phyloP scores from a whole-genome alignment of 441 rosid species.

The Gossypium schwendimanii region DNA sequence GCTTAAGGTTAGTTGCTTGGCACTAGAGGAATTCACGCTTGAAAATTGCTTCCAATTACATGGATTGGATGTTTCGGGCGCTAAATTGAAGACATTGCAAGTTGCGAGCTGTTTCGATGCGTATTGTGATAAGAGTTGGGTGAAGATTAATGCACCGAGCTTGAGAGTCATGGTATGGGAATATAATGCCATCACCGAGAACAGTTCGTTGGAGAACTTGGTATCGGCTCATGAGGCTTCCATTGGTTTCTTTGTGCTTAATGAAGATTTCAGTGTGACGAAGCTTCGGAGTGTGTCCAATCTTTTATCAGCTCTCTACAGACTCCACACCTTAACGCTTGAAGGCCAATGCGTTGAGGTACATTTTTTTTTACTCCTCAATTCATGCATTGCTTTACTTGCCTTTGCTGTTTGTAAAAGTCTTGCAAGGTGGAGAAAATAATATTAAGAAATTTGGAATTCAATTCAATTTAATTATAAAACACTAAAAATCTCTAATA shows the following conservation, averaged over 20 bases:
- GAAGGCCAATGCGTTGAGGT: slow-evolving; percentile 63
- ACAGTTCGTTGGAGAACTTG: slow-evolving; percentile 33
- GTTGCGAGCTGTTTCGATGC: slow-evolving; percentile 50
- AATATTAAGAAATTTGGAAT: too few species aligned
- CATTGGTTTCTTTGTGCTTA: slow-evolving; percentile 34
- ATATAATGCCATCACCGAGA: slow-evolving; percentile 36
- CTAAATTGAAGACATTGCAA: slow-evolving; percentile 37
- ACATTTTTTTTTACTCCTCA: slow-evolving; percentile 10
- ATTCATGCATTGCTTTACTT: not conserved
- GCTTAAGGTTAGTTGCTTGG: slow-evolving; percentile 48
- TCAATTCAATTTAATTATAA: too few species aligned
- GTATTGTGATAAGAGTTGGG: slow-evolving; percentile 32
- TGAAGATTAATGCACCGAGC: slow-evolving; percentile 39
- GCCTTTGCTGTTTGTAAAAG: not conserved
- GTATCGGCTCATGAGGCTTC: slow-evolving; percentile 39
- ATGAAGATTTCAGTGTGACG: slow-evolving; percentile 25
- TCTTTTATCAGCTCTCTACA: slow-evolving; percentile 47
- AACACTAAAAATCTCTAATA: too few species aligned
- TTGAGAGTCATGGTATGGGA: slow-evolving; percentile 46
- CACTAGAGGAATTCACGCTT: slow-evolving; percentile 42
- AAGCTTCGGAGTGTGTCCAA: slow-evolving; percentile 37
- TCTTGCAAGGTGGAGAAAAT: too few species aligned
- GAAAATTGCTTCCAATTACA: slow-evolving; percentile 47
- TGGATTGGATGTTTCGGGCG: slow-evolving; percentile 44
- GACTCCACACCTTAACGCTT: slow-evolving; percentile 40